Evolutionary conservation across 257 asterid genomes (phyloP), one percentile per base, ranked within the genome.

Genomic region (Salvia hispanica): DNA sequence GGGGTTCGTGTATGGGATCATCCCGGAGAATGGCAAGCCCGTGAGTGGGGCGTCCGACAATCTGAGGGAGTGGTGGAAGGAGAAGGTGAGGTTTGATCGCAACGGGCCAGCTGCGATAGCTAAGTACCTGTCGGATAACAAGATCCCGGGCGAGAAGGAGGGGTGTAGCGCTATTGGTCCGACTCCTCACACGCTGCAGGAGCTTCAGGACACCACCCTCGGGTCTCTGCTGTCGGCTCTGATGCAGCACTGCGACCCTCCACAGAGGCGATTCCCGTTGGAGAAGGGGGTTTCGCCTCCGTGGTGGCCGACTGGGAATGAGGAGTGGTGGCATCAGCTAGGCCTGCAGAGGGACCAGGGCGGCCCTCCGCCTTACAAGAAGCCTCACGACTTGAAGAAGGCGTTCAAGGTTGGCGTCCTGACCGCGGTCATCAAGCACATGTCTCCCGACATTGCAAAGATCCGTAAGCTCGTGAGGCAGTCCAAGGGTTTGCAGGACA

Each of bases 21-120:
- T 91, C 14, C 96, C 96, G 0, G 97, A 91, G 83, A 91, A 91
- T 34, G 97, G 97, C 14, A 91, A 88, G 75, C 97, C 97, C 0
- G 97, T 91, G 28, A 72, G 95, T 18, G 97, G 97, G 31, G 92
- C 97, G 9, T 91, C 97, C 0, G 97, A 91, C 55, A 91, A 88
- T 71, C 88, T 88, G 21, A 66, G 97, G 55, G 96, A 86, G 78
- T 91, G 97, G 97, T 91, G 97, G 97, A 91, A 91, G 82, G 97
- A 88, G 7, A 88, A 85, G 66, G 97, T 91, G 39, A 63, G 96
- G 9, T 91, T 91, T 14, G 95, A 91, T 54, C 86, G 96, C 0
- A 91, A 91, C 7, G 97, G 96, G 0, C 97, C 97, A 0, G 96
- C 92, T 3, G 96, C 97, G 0, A 86, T 91, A 18, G 71, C 83